phyloP scores from a whole-genome alignment of 345 rosid species.

The Acer yangbiense region DNA sequence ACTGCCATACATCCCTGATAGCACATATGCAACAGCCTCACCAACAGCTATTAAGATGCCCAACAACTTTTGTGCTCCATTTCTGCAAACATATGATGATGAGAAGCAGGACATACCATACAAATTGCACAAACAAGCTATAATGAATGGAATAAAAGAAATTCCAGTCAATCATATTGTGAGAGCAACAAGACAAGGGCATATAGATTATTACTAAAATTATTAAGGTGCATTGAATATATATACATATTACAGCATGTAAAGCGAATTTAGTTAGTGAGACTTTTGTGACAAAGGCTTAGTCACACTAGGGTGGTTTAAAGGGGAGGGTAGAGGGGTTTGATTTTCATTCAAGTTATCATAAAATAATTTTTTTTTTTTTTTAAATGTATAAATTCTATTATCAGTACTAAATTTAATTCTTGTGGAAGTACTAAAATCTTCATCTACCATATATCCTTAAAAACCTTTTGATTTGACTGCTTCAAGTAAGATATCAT shows the following conservation, averaged over 20 bases:
- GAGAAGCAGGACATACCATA: conserved; percentile 7
- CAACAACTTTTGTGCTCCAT: conserved; percentile 72
- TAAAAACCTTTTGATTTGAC: no score
- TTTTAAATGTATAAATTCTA: no score
- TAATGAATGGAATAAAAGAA: background rate
- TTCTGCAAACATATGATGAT: conserved; percentile 31
- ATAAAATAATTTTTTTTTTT: no score
- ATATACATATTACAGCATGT: background rate
- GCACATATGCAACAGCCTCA: conserved; percentile 62
- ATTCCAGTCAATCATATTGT: background rate
- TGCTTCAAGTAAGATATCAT: no score
- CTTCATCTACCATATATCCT: no score
- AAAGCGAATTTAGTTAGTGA: no score
- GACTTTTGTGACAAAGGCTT: no score
- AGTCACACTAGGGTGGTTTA: no score
- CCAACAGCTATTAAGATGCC: conserved; percentile 71
- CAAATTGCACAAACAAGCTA: background rate
- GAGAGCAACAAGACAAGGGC: background rate
- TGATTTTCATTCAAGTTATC: no score
- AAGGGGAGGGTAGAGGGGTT: no score
- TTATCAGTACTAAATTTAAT: no score
- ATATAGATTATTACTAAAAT: background rate
- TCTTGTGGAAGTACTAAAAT: no score
- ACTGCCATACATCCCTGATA: conserved; percentile 73
- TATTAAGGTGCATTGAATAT: background rate